These are phyloP conservation scores for Tetrahymena elliotti DNA, from an alignment of 73 alveolate genomes.

Conservation along the genomic window DNA sequence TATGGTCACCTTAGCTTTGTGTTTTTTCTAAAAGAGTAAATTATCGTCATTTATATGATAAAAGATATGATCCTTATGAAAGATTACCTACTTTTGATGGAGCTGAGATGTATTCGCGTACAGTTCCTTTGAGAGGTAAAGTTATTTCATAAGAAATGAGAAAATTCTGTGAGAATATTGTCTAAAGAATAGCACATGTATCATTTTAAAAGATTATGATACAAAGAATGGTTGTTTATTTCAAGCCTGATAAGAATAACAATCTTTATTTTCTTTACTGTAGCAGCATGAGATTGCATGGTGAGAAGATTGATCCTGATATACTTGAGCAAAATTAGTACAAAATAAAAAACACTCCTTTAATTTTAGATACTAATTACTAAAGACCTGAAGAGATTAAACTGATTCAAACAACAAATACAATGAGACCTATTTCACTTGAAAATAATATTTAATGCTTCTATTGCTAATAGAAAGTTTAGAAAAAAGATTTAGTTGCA, in stretches of 20 bases:
- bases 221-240: constrained; percentile 21
- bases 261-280: constrained; percentile 29
- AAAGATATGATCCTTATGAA: constrained; percentile 42
- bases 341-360: constrained; percentile 30
- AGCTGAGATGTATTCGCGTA: constrained; percentile 34
- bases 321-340: neutral
- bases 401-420: constrained; percentile 15
- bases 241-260: constrained; percentile 30
- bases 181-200: constrained; percentile 14
- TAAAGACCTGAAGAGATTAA: constrained; percentile 21
- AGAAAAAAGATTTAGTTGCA: constrained; percentile 26
- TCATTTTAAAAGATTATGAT: constrained; percentile 17
- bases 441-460: constrained; percentile 28
- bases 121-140: constrained; percentile 38
- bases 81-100: constrained; percentile 46
- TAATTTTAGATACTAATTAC: constrained; percentile 22
- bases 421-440: constrained; percentile 33
- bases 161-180: constrained; percentile 31
- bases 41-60: constrained; percentile 29
- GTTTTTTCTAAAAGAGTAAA: constrained; percentile 20
- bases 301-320: constrained; percentile 7
- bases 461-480: constrained; percentile 12
- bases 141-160: constrained; percentile 35
- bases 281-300: constrained; percentile 14
- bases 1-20: constrained; percentile 40